Evolutionary conservation across 73 alveolate genomes (phyloP), one percentile per base, ranked within the genome.

Genomic region (Stentor roeselii): DNA sequence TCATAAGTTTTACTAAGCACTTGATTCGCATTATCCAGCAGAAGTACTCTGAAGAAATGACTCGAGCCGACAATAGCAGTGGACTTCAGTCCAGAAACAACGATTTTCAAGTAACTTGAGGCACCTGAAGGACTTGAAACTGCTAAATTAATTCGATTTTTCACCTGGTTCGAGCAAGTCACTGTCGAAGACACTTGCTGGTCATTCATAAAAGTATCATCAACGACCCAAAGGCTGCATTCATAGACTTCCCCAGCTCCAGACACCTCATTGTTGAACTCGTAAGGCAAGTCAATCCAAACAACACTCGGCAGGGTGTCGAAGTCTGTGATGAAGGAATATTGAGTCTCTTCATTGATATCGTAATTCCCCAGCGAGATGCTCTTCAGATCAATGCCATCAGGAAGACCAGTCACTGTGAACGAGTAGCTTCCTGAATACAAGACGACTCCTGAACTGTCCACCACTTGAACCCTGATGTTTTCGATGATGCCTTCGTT

Each of bases 51-150:
- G 67, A 50, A 50, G 21, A 50, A 50, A 50, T 50, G 6, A 11
- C 30, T 11, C 6, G 6, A 50, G 21, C 67, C 67, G 21, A 50
- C 67, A 6, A 50, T 21, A 50, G 30, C 21, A 11, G 67, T 6
- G 21, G 67, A 50, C 21, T 50, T 50, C 21, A 50, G 30, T 11
- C 21, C 67, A 50, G 21, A 6, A 50, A 50, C 21, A 50, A 50
- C 30, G 67, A 21, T 50, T 50, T 50, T 50, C 21, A 50, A 50
- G 67, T 50, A 50, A 50, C 21, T 50, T 11, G 67, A 11, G 21
- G 67, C 67, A 50, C 67, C 67, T 50, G 67, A 50, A 50, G 30
- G 30, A 50, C 67, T 50, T n/a, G n/a, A n/a, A 50, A 50, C 67
- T 11, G 30, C 21, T 21, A 50, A 11, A 21, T 11, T 21, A 11